Evolutionary conservation across 306 rosid genomes (phyloP).

Genomic region (Rosa lucieae): DNA sequence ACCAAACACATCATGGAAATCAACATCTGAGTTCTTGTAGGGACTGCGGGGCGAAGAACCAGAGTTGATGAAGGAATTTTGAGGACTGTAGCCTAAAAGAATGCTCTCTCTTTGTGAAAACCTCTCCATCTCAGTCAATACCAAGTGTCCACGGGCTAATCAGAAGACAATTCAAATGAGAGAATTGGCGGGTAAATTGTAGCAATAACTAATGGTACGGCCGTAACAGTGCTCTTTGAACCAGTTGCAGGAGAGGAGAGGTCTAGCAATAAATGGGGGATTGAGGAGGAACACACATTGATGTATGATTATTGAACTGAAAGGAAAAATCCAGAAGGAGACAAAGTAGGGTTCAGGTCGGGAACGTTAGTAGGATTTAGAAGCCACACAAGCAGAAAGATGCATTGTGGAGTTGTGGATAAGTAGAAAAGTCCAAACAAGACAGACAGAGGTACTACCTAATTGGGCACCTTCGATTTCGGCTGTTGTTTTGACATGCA

Average conservation of each 20-base stretch:
- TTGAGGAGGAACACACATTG: background rate
- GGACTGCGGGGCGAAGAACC: slow-evolving; percentile 35
- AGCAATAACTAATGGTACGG: background rate
- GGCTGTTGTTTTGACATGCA: background rate
- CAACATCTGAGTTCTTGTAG: slow-evolving; percentile 51
- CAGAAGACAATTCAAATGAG: slow-evolving; percentile 8
- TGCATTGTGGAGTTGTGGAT: slow-evolving; percentile 28
- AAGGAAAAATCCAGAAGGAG: slow-evolving; percentile 23
- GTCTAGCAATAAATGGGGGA: background rate
- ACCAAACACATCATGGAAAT: slow-evolving; percentile 83
- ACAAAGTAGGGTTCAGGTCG: slow-evolving; percentile 5
- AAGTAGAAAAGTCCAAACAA: slow-evolving; percentile 32
- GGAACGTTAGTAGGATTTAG: slow-evolving; percentile 14
- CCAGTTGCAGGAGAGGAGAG: background rate
- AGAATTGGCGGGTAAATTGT: background rate
- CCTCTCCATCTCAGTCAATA: slow-evolving; percentile 49
- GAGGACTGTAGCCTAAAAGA: slow-evolving; percentile 47
- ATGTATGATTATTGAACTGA: background rate
- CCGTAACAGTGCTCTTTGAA: background rate
- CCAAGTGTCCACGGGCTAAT: background rate
- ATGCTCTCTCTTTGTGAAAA: slow-evolving; percentile 50
- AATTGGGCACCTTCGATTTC: background rate
- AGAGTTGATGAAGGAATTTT: slow-evolving; percentile 35
- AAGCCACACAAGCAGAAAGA: slow-evolving; percentile 51
- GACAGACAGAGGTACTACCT: background rate